phyloP scores from a whole-genome alignment of 2,329 filamentous ascomycete species.

The Monilinia polystroma region DNA sequence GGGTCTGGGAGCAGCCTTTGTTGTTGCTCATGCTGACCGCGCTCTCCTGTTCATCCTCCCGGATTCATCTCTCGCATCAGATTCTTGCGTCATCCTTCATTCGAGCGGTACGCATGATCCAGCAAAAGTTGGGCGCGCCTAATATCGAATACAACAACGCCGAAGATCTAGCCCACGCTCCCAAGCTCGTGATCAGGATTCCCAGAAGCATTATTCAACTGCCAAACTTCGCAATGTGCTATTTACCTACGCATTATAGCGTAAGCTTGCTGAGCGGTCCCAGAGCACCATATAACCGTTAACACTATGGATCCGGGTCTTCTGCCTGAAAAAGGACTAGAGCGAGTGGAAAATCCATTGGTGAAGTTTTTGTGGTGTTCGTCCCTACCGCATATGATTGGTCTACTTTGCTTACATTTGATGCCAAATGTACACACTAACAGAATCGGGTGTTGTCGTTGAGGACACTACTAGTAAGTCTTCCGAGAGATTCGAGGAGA shows the following conservation, averaged over 20 bases:
- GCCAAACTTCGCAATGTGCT: constrained; percentile 51
- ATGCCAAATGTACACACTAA: constrained; percentile 43
- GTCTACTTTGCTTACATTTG: constrained; percentile 42
- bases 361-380: constrained; percentile 41
- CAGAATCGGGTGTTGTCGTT: constrained; percentile 44
- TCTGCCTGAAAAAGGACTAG: constrained; percentile 49
- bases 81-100: constrained; percentile 48
- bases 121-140: constrained; percentile 36
- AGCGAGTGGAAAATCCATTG: constrained; percentile 39
- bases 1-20: constrained; percentile 50
- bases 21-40: constrained; percentile 51
- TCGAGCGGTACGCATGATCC: constrained; percentile 51
- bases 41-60: constrained; percentile 51
- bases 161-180: constrained; percentile 46
- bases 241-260: constrained; percentile 48
- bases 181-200: constrained; percentile 29
- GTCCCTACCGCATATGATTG: constrained; percentile 42
- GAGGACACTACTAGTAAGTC: constrained; percentile 45
- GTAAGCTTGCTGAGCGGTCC: constrained; percentile 39
- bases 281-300: constrained; percentile 42
- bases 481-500: constrained; percentile 46
- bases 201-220: constrained; percentile 46
- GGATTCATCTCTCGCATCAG: constrained; percentile 41
- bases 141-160: constrained; percentile 45
- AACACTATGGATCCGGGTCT: constrained; percentile 49